These are phyloP conservation scores for Sambucus nigra DNA, from an alignment of 129 eudicot species.

Conservation along the genomic window DNA sequence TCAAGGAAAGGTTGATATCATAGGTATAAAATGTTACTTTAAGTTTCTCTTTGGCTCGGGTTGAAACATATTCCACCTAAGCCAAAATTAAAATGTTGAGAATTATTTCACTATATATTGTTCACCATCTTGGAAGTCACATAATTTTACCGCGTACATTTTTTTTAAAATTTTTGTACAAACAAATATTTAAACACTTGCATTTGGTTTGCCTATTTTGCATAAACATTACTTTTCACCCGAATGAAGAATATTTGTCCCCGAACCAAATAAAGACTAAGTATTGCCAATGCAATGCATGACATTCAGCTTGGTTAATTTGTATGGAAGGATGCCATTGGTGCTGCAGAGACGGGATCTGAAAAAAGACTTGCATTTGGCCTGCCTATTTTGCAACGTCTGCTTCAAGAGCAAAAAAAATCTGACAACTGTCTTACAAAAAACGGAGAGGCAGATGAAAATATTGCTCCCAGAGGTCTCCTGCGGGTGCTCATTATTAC, in stretches of 20 bases:
- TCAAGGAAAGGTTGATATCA: conserved; percentile 76
- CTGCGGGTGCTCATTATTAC: conserved; percentile 85
- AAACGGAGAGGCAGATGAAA: conserved; percentile 41
- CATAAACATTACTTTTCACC: too few relatives aligned
- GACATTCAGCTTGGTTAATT: conserved; percentile 12
- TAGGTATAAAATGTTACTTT: background rate
- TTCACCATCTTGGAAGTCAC: too few relatives aligned
- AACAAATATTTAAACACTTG: too few relatives aligned
- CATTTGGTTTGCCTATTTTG: too few relatives aligned
- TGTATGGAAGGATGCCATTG: conserved; percentile 72
- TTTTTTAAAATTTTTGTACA: too few relatives aligned
- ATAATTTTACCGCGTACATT: too few relatives aligned
- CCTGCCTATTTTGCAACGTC: conserved; percentile 89
- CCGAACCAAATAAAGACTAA: too few relatives aligned
- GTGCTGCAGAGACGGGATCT: conserved; percentile 98
- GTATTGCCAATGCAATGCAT: conserved; percentile 4
- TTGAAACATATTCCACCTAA: too few relatives aligned
- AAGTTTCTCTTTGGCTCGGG: too few relatives aligned
- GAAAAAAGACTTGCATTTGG: conserved; percentile 99
- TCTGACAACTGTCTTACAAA: conserved; percentile 35
- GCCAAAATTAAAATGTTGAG: background rate
- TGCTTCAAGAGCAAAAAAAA: conserved; percentile 81
- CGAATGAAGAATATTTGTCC: too few relatives aligned
- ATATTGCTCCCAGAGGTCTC: conserved; percentile 46
- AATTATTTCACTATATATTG: too few relatives aligned